phyloP scores from a whole-genome alignment of 2,329 filamentous ascomycete genomes.

The Diaporthe sp. region DNA sequence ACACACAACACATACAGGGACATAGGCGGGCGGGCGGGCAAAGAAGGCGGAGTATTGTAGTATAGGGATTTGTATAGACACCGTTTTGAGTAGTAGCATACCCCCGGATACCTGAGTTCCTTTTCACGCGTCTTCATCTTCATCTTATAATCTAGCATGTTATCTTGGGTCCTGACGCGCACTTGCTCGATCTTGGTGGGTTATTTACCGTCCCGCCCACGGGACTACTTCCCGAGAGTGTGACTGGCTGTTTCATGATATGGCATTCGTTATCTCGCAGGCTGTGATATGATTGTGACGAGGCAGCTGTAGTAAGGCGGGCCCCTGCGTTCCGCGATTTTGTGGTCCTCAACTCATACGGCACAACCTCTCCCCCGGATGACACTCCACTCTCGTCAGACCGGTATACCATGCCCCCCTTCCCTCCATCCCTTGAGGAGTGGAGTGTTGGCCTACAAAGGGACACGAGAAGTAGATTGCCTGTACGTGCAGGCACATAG shows the following conservation, averaged over 20 bases:
- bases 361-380: no score
- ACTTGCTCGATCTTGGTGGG: background rate
- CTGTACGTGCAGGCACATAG: background rate
- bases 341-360: no score
- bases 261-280: background rate
- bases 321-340: no score
- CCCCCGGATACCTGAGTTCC: conserved; percentile 41
- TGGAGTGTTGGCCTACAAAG: no score
- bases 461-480: background rate
- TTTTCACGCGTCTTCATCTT: conserved; percentile 42
- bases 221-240: no score
- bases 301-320: no score
- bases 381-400: no score
- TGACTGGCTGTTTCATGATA: background rate
- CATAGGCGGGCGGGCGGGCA: background rate
- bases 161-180: background rate
- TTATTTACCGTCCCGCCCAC: no score
- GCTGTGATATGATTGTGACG: background rate
- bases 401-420: no score
- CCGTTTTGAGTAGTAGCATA: conserved; percentile 5
- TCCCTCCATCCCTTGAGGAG: no score
- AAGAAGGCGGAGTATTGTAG: background rate
- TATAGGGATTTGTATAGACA: conserved; percentile 15
- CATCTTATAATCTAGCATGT: conserved; percentile 23
- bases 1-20: no score